Evolutionary conservation across 306 rosid genomes (phyloP).

Genomic region (Purshia tridentata): DNA sequence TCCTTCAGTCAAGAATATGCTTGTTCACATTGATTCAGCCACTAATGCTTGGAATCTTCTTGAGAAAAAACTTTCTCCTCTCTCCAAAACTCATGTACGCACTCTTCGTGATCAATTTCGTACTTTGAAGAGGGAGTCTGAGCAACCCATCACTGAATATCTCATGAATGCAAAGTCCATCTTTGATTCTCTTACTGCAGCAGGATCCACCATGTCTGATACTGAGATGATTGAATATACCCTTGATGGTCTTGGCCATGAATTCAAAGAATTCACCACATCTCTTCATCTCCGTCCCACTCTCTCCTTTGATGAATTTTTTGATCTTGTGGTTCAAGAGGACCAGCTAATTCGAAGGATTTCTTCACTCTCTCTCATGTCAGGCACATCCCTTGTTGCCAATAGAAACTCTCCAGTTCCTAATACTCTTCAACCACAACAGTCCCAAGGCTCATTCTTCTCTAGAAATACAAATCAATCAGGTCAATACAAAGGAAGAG

Average conservation of each 20-base stretch:
- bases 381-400: neutral
- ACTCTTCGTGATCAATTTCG: neutral
- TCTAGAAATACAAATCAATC: no score
- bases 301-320: neutral
- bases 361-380: neutral
- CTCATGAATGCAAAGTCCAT: neutral
- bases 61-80: neutral
- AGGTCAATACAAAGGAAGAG: no score
- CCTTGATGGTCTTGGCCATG: neutral
- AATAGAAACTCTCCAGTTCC: rapidly evolving
- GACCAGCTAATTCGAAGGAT: neutral
- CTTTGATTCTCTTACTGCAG: neutral
- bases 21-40: neutral
- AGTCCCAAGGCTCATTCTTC: no score
- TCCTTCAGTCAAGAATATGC: neutral
- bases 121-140: neutral
- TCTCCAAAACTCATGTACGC: neutral
- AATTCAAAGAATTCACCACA: neutral
- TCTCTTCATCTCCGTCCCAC: neutral
- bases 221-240: neutral
- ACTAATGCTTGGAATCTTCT: neutral
- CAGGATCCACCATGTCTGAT: neutral
- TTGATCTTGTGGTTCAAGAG: neutral
- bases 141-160: neutral
- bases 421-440: neutral